These are phyloP conservation scores for Trichoderma breve DNA, from an alignment of 2,329 filamentous ascomycete species.

Conservation along the genomic window DNA sequence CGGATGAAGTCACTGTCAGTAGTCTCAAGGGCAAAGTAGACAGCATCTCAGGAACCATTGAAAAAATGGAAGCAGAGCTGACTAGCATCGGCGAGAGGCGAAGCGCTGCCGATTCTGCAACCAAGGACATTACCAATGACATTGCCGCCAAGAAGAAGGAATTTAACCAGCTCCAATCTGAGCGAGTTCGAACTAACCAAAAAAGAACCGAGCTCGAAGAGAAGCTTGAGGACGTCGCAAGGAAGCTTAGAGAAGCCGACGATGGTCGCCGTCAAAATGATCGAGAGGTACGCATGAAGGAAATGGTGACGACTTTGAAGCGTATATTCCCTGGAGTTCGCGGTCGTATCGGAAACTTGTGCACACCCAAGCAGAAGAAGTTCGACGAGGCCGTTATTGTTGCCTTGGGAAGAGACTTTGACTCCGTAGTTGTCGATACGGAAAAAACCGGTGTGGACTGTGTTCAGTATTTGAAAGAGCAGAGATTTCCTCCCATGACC, in stretches of 20 bases:
- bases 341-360: conserved; percentile 85
- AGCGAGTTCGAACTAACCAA: conserved; percentile 76
- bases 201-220: conserved; percentile 87
- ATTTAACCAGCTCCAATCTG: conserved; percentile 80
- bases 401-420: conserved; percentile 87
- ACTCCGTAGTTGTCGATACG: conserved; percentile 91
- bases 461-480: conserved; percentile 89
- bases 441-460: conserved; percentile 93
- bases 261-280: conserved; percentile 83
- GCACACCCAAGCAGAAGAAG: conserved; percentile 96
- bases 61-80: conserved; percentile 72
- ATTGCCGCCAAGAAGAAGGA: conserved; percentile 88
- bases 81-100: conserved; percentile 67
- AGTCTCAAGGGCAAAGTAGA: conserved; percentile 88
- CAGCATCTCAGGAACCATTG: conserved; percentile 67
- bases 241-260: conserved; percentile 80
- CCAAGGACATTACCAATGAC: conserved; percentile 70
- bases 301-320: conserved; percentile 82
- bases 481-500: conserved; percentile 81
- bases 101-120: conserved; percentile 57
- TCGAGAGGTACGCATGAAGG: conserved; percentile 74
- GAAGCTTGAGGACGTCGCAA: conserved; percentile 77
- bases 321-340: conserved; percentile 89
- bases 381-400: conserved; percentile 91
- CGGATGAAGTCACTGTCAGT: conserved; percentile 85